Percentiles rank a stretch among this genome's conserved stretches.
Evolutionary conservation across 2,329 filamentous ascomycete genomes (phyloP).

Genomic region (Nigrospora osmanthi): DNA sequence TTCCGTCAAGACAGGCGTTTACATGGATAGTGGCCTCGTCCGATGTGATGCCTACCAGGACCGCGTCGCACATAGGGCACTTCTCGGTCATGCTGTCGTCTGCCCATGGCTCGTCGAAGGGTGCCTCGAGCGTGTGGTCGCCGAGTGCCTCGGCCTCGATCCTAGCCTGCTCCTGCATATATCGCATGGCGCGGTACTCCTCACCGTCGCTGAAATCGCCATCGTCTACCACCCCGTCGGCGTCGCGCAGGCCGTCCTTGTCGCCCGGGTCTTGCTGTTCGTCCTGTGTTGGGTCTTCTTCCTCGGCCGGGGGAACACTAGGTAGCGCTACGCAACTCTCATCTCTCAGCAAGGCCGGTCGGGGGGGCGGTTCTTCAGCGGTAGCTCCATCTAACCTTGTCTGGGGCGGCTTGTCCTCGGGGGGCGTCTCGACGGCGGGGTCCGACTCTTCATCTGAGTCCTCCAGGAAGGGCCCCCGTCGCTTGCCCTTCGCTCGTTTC

Average conservation of each 20-base stretch:
- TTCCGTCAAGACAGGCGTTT: conserved; percentile 86
- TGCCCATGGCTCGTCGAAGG: conserved; percentile 18
- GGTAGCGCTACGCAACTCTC: conserved; percentile 15
- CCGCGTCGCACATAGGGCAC: conserved; percentile 74
- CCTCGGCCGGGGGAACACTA: conserved; percentile 10
- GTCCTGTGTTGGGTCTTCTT: conserved; percentile 13
- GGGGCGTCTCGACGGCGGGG: neutral
- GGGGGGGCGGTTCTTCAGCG: conserved; percentile 4
- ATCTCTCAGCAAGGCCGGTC: conserved; percentile 12
- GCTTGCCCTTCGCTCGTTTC: neutral
- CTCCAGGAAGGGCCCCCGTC: conserved; percentile 56
- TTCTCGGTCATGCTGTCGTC: conserved; percentile 26
- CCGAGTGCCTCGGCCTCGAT: conserved; percentile 52
- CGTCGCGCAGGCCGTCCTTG: conserved; percentile 51
- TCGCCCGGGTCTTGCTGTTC: conserved; percentile 30
- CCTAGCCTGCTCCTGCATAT: conserved; percentile 68
- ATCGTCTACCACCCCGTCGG: conserved; percentile 17
- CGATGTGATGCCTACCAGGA: conserved; percentile 48
- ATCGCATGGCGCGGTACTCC: conserved; percentile 58
- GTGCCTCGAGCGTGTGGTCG: conserved; percentile 24
- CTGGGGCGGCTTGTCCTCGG: conserved; percentile 1
- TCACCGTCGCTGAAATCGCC: conserved; percentile 49
- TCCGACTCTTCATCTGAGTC: conserved; percentile 52
- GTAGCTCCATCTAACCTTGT: conserved; percentile 4
- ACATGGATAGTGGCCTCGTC: conserved; percentile 78